These are phyloP conservation scores for Ganoderma lucidum DNA, from an alignment of 1,284 basidiomycete species.

Conservation along the genomic window DNA sequence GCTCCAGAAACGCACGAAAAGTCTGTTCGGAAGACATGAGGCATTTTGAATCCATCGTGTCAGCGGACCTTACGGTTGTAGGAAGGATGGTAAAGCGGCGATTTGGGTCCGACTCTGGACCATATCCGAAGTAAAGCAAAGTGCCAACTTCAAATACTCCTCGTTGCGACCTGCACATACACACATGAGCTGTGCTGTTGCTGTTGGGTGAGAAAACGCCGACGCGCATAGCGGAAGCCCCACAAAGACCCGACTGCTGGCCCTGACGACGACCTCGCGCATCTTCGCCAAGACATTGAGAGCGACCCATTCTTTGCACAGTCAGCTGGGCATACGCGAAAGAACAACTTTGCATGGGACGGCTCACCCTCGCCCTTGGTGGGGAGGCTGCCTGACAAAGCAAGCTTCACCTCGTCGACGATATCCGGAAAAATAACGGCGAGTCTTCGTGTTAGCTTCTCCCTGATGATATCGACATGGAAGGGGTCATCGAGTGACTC, in stretches of 20 bases:
- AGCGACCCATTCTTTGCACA: constrained; percentile 34
- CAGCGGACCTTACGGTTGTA: constrained; percentile 39
- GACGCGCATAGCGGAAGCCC: constrained; percentile 38
- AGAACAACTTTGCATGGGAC: constrained; percentile 16
- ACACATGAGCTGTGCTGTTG: neutral
- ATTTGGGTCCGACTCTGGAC: constrained; percentile 15
- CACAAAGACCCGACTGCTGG: constrained; percentile 40
- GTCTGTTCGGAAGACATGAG: neutral
- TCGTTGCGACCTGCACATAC: constrained; percentile 32
- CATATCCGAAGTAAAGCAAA: constrained; percentile 20
- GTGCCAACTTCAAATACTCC: constrained; percentile 31
- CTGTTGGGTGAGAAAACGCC: too few relatives aligned
- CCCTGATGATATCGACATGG: constrained; percentile 37
- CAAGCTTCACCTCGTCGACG: constrained; percentile 38
- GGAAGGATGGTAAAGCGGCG: constrained; percentile 37
- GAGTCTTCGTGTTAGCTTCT: constrained; percentile 37
- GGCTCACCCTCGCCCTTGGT: constrained; percentile 24
- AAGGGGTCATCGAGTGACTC: constrained; percentile 46
- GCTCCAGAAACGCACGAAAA: constrained; percentile 1
- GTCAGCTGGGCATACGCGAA: neutral
- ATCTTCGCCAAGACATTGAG: constrained; percentile 26
- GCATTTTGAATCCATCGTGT: too few relatives aligned
- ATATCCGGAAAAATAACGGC: constrained; percentile 35
- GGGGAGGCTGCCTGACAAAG: constrained; percentile 32
- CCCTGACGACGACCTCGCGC: constrained; percentile 35